Base-by-base conservation (phyloP, 495 filamentous ascomycete genomes). In the Podospora comata region DNA sequence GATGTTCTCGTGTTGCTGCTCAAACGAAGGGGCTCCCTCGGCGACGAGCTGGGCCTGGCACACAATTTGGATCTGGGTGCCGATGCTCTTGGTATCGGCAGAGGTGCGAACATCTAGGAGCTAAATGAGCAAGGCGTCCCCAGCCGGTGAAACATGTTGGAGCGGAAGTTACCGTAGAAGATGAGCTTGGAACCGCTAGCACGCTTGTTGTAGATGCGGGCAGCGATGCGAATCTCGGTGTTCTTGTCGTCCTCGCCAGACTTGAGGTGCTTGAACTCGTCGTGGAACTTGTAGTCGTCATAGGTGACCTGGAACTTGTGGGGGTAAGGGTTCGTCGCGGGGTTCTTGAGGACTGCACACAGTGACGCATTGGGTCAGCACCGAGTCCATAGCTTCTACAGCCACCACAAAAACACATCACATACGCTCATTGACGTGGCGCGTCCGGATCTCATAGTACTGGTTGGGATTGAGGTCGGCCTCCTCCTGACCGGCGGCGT, bases 361-460 rank as follows among this genome's bases (percentile, higher is more conserved):
- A 11, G 30, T 27, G 54, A 9, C n/a, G n/a, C 56, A n/a, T 20
- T 9, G 32, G 48, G 62, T 64, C 62, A 64, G 62, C 20, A 54
- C 4, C 0, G 20, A 13, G 32, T 23, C 6, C 34, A 19, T 20
- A 4, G 32, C 27, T 16, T 9, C 54, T 27, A 16, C n/a, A 23
- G 19, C 34, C 44, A 15, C 15, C 28, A 44, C 26, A 34, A 2
- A 0, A 26, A 23, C 55, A 0, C 2, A 28, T 26, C 26, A 69
- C 72, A 44, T 73, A 76, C 74, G 87, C 84, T 92, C 93, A 76
- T 93, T 90, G 85, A 98, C 87, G 60, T 84, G 84, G 63, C 91
- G 87, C 72, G 88, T 92, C 60, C 95, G 92, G 73, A 99, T 96
- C 82, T 99, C 94, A 75, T 97, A 96, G 82, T 98, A 99, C 73